Conservation (phyloP, 2,329 filamentous ascomycete genomes). For the Hypoxylon sp. region DNA sequence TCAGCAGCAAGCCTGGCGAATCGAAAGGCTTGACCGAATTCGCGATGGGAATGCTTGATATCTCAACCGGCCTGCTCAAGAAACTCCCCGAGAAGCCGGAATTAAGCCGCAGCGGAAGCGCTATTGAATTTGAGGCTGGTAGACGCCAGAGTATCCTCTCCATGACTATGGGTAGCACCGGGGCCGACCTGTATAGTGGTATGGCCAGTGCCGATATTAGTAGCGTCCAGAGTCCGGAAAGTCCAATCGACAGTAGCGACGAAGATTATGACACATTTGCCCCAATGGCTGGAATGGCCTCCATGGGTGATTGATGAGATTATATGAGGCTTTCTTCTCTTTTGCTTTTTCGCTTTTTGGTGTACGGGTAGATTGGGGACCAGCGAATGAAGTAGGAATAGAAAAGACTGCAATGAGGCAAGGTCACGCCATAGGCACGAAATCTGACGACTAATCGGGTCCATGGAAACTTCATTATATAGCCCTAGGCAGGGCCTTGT, state of each 20-base stretch:
- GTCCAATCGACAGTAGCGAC: slow-evolving; percentile 65
- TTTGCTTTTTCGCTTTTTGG: slow-evolving; percentile 15
- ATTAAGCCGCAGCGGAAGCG: slow-evolving; percentile 68
- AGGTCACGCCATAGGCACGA: slow-evolving; percentile 51
- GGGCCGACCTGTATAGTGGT: slow-evolving; percentile 57
- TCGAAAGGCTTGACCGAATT: slow-evolving; percentile 72
- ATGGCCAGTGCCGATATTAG: slow-evolving; percentile 63
- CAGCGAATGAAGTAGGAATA: slow-evolving; percentile 37
- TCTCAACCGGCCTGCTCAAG: slow-evolving; percentile 75
- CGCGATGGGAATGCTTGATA: slow-evolving; percentile 83
- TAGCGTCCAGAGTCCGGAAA: slow-evolving; percentile 64
- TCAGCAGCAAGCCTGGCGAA: slow-evolving; percentile 79
- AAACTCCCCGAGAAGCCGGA: slow-evolving; percentile 78
- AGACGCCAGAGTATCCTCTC: slow-evolving; percentile 56
- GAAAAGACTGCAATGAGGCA: slow-evolving; percentile 41
- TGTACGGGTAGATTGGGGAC: slow-evolving; percentile 31
- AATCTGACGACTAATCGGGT: slow-evolving; percentile 45
- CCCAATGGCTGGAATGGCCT: slow-evolving; percentile 53
- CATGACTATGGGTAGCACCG: slow-evolving; percentile 50
- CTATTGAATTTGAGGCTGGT: slow-evolving; percentile 60
- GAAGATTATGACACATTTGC: slow-evolving; percentile 66
- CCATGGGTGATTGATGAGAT: slow-evolving; percentile 46
- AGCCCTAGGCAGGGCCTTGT: slow-evolving; percentile 17
- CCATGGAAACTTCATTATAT: slow-evolving; percentile 31
- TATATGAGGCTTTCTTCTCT: slow-evolving; percentile 7